Evolutionary conservation across 345 rosid species (phyloP).

Genomic region (Pugionium dolabratum): DNA sequence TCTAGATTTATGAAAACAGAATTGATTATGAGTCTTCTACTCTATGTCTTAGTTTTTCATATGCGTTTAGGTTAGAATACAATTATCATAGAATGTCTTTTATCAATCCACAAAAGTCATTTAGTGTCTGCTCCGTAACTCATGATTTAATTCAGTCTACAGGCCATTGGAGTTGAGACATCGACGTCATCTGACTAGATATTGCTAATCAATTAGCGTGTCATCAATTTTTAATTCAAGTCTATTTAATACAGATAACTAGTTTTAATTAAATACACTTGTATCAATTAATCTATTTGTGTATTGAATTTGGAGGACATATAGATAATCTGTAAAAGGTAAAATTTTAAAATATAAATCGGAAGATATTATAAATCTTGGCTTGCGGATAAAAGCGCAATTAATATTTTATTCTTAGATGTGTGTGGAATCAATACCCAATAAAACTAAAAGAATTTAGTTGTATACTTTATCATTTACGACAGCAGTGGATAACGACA

Average conservation of each 20-base stretch:
- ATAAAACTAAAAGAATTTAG: neutral
- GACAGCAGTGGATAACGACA: constrained; percentile 28
- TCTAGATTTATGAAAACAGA: neutral
- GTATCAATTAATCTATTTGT: constrained; percentile 6
- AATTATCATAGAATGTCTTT: constrained; percentile 11
- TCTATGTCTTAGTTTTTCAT: neutral
- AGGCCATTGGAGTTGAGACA: constrained; percentile 28
- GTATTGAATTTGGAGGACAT: constrained; percentile 29
- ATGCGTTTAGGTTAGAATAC: constrained; percentile 6
- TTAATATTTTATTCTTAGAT: neutral
- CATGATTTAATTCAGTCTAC: neutral
- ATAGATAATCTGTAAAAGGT: neutral
- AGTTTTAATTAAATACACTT: constrained; percentile 11
- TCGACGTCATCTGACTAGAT: constrained; percentile 38
- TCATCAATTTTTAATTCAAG: constrained; percentile 8
- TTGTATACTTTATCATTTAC: neutral
- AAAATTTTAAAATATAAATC: neutral
- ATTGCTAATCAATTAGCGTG: constrained; percentile 14
- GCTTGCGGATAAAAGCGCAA: constrained; percentile 3
- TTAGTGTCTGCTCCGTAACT: constrained; percentile 17
- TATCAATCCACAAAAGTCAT: constrained; percentile 31
- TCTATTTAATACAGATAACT: constrained; percentile 17
- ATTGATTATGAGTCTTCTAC: neutral
- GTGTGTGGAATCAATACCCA: constrained; percentile 11
- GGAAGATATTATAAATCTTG: constrained; percentile 23